Base-by-base conservation (phyloP, 202 grass and related monocot species). In the Setaria viridis region DNA sequence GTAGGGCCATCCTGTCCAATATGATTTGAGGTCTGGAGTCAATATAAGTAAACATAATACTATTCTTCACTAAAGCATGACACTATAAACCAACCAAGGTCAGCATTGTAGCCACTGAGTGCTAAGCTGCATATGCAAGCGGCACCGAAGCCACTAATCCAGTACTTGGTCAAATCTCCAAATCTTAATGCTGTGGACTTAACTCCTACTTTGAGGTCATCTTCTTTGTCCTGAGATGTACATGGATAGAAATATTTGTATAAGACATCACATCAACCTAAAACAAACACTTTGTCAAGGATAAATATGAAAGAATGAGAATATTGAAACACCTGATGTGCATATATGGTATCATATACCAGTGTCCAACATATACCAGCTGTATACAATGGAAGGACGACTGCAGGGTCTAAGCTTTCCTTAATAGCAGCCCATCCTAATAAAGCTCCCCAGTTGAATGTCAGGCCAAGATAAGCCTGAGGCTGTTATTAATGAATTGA, bases 361-460 rank as follows among this genome's bases (percentile, higher is more conserved):
- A 95, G 88, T 37, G 95, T 93, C 93, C 93, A 98, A 77, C 87
- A 95, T 81, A 98, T 80, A 50, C 95, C 93, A 59, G 91, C 87
- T 17, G 74, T 87, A 82, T 98, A 98, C 37, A 98, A 65, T 62
- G 95, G 95, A 62, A 98, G 55, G 65, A 95, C 51, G 64, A 95
- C 81, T 41, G 87, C 67, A 85, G 89, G 91, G 77, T 98, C 93
- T 63, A 98, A 79, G 78, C 86, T 86, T 81, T 76, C 88, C 88
- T 84, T 94, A 65, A 98, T 91, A 88, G 95, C 93, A 90, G 89
- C 89, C 91, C 91, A 95, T 62, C 91, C 93, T 86, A 98, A 89
- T 72, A 98, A 87, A 84, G 89, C 93, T 72, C 93, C 95, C 93
- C 93, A 98, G 80, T 98, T 98, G 84, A 95, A 95, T 19, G 95